Evolutionary conservation across 352 stramenopile species (phyloP).

Genomic region (Phytophthora tentaculata): DNA sequence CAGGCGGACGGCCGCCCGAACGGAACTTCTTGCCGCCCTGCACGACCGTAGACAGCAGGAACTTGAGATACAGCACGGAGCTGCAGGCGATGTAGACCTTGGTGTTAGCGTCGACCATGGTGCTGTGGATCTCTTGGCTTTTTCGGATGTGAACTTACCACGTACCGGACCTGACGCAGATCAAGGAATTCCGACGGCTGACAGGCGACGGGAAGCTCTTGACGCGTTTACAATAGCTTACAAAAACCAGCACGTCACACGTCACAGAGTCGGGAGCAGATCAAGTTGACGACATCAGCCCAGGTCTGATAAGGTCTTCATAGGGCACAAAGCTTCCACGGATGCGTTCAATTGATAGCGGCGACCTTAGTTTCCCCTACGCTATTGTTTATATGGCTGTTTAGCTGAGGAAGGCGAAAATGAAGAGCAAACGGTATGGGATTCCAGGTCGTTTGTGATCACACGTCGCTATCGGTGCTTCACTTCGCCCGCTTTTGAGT

Average conservation of each 20-base stretch:
- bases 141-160: constrained; percentile 18
- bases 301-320: constrained; percentile 1
- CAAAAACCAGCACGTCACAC: neutral
- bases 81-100: constrained; percentile 69
- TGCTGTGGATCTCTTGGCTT: constrained; percentile 4
- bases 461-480: constrained; percentile 59
- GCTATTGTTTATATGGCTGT: too few relatives aligned
- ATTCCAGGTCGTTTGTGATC: constrained; percentile 64
- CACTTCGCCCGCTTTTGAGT: too few relatives aligned
- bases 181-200: constrained; percentile 22
- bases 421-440: too few relatives aligned
- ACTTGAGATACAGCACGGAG: constrained; percentile 77
- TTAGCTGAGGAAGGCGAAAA: too few relatives aligned
- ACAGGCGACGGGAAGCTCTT: constrained; percentile 6
- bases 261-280: constrained; percentile 13
- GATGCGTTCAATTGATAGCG: constrained; percentile 13
- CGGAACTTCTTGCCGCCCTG: constrained; percentile 63
- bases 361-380: too few relatives aligned
- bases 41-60: constrained; percentile 49
- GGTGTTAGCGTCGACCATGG: constrained; percentile 33
- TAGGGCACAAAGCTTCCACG: neutral
- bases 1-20: constrained; percentile 53
- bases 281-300: neutral
- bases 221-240: constrained; percentile 20
- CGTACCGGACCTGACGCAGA: neutral